These are phyloP conservation scores for Helianthus annuus DNA, from an alignment of 129 eudicot genomes.

Conservation along the genomic window DNA sequence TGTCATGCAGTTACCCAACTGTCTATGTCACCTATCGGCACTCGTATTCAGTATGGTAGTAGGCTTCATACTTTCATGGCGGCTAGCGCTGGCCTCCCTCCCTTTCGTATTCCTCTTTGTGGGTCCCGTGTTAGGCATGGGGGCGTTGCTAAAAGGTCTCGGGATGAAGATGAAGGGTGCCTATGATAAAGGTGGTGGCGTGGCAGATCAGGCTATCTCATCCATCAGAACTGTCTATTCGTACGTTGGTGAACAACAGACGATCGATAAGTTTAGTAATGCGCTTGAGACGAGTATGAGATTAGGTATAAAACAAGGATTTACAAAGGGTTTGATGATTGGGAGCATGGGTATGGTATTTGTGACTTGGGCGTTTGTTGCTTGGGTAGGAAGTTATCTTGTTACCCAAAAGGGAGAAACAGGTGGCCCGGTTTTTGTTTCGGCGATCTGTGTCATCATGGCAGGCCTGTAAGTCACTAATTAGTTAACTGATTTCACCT, in stretches of 20 bases:
- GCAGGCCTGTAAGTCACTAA: conserved; percentile 67
- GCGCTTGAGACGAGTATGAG: conserved; percentile 59
- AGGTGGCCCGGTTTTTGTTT: conserved; percentile 63
- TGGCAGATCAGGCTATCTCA: conserved; percentile 79
- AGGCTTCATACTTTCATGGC: conserved; percentile 74
- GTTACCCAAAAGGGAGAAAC: conserved; percentile 61
- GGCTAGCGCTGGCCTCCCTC: conserved; percentile 59
- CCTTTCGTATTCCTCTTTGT: conserved; percentile 60
- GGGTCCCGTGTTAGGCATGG: conserved; percentile 58
- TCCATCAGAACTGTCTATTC: conserved; percentile 78
- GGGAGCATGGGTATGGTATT: conserved; percentile 81
- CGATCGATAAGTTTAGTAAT: conserved; percentile 50
- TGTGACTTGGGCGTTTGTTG: conserved; percentile 65
- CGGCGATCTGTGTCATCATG: conserved; percentile 51
- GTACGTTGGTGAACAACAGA: conserved; percentile 66
- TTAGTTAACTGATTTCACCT: neutral
- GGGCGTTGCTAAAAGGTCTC: conserved; percentile 50
- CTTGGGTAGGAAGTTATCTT: conserved; percentile 75
- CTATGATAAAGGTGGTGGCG: conserved; percentile 68
- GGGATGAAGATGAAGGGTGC: conserved; percentile 56
- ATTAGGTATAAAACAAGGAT: conserved; percentile 63
- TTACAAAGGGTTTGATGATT: conserved; percentile 67
- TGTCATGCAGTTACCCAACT: conserved; percentile 64
- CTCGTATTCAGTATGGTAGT: conserved; percentile 44
- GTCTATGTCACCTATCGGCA: conserved; percentile 52